Percentiles rank a stretch among this genome's conserved stretches.
phyloP scores from a whole-genome alignment of 202 grass and related monocot genomes.

The Zoysia matrella region DNA sequence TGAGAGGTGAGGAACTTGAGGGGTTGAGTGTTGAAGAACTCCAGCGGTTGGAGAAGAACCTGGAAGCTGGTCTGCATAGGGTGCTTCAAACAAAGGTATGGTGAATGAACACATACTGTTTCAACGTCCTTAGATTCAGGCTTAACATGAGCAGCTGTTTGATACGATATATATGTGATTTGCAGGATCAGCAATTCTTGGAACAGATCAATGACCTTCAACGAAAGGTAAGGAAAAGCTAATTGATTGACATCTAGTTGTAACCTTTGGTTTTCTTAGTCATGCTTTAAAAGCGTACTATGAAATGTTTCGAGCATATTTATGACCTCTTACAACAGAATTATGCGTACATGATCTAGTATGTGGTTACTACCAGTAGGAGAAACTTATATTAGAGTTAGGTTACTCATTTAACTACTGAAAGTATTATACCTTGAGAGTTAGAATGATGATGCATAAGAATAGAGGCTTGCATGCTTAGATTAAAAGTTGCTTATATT shows the following conservation, averaged over 20 bases:
- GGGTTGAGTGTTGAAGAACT: conserved; percentile 61
- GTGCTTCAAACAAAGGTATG: conserved; percentile 79
- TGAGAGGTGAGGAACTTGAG: no score
- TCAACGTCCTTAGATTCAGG: not conserved
- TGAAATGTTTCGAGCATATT: not conserved
- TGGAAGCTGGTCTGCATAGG: conserved; percentile 76
- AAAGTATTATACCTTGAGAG: not conserved
- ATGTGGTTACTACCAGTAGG: not conserved
- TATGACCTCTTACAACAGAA: not conserved
- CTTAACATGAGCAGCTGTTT: conserved; percentile 18
- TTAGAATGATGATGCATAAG: not conserved
- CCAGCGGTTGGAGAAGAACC: conserved; percentile 74
- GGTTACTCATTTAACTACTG: not conserved
- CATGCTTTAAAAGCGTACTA: not conserved
- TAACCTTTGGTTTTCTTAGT: not conserved
- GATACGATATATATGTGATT: conserved; percentile 16
- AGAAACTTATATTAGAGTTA: not conserved
- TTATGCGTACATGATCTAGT: not conserved
- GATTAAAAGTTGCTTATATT: conserved; percentile 9
- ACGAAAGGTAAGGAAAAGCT: conserved; percentile 58
- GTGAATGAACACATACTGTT: not conserved
- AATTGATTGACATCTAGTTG: not conserved
- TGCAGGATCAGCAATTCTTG: conserved; percentile 78
- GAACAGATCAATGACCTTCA: conserved; percentile 76
- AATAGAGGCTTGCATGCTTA: conserved; percentile 5